Conservation (phyloP, 2,329 filamentous ascomycete genomes). For the Mycocentrospora acerina region DNA sequence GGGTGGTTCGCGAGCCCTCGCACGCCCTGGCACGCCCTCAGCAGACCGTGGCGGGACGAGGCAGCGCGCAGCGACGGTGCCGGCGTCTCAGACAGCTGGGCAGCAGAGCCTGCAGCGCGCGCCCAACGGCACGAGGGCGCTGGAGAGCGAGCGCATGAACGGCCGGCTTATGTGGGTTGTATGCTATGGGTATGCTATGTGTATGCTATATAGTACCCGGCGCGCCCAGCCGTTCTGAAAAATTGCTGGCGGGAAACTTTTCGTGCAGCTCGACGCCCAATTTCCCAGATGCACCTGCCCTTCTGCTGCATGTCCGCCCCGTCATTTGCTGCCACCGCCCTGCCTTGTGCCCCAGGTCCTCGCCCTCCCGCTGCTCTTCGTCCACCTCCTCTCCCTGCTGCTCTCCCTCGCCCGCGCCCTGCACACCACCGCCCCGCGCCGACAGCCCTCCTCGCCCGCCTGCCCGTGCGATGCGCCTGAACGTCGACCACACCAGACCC, state of each 20-base stretch:
- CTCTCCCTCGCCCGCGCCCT: slow-evolving; percentile 1
- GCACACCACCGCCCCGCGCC: slow-evolving; percentile 12
- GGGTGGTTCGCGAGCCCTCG: too few species aligned
- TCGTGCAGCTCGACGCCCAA: slow-evolving; percentile 24
- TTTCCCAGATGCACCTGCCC: slow-evolving; percentile 14
- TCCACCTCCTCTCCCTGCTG: slow-evolving; percentile 1
- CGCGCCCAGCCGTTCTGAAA: slow-evolving; percentile 23
- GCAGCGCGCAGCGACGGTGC: slow-evolving; percentile 6
- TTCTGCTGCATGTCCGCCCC: slow-evolving; percentile 14
- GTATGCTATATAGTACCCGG: slow-evolving; percentile 22
- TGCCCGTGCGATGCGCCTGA: too few species aligned
- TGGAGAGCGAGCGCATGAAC: slow-evolving; percentile 28
- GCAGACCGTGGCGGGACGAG: slow-evolving; percentile 1
- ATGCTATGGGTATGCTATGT: too few species aligned
- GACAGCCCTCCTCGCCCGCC: too few species aligned
- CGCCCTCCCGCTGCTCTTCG: slow-evolving; percentile 6
- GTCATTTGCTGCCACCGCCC: slow-evolving; percentile 18
- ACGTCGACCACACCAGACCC: too few species aligned
- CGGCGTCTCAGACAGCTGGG: slow-evolving; percentile 6
- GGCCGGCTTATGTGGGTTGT: slow-evolving; percentile 12
- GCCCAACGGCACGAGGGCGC: slow-evolving; percentile 28
- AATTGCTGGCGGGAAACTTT: slow-evolving; percentile 25
- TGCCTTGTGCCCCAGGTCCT: slow-evolving; percentile 9
- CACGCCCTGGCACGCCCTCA: too few species aligned
- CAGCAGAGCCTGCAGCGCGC: slow-evolving; percentile 14